phyloP scores from a whole-genome alignment of 202 grass and related monocot genomes.

The Brachypodium distachyon region DNA sequence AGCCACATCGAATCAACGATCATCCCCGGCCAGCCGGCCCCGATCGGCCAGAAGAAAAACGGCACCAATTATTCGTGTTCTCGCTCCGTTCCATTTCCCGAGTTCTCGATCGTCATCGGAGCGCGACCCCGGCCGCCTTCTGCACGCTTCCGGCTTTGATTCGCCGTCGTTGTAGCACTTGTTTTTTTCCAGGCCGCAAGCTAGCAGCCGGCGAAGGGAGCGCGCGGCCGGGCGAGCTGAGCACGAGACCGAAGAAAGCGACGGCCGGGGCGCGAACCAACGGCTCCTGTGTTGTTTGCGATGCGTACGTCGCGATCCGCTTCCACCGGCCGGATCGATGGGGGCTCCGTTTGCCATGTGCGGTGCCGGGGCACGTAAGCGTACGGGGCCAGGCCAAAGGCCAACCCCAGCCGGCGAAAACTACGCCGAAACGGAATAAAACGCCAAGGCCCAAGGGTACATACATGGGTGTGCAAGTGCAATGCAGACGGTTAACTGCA shows the following conservation, averaged over 20 bases:
- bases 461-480: too few species aligned
- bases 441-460: too few species aligned
- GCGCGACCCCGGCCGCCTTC: neutral
- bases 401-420: neutral
- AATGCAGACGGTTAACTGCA: too few species aligned
- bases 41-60: neutral
- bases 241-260: neutral
- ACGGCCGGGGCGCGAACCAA: neutral
- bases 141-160: neutral
- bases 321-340: neutral
- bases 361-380: neutral
- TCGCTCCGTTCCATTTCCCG: too few species aligned
- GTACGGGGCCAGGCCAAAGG: too few species aligned
- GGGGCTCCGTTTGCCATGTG: conserved; percentile 22
- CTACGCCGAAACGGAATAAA: neutral
- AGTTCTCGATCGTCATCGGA: neutral
- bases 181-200: neutral
- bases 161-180: conserved; percentile 7
- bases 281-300: conserved; percentile 8
- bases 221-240: too few species aligned
- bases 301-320: conserved; percentile 9
- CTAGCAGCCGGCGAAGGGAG: neutral
- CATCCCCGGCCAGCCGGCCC: too few species aligned
- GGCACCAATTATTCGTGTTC: neutral
- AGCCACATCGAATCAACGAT: too few species aligned